Evolutionary conservation across 1,284 basidiomycete species (phyloP), one percentile per base, ranked within the genome.

Genomic region (Ustilago shanxiensis): DNA sequence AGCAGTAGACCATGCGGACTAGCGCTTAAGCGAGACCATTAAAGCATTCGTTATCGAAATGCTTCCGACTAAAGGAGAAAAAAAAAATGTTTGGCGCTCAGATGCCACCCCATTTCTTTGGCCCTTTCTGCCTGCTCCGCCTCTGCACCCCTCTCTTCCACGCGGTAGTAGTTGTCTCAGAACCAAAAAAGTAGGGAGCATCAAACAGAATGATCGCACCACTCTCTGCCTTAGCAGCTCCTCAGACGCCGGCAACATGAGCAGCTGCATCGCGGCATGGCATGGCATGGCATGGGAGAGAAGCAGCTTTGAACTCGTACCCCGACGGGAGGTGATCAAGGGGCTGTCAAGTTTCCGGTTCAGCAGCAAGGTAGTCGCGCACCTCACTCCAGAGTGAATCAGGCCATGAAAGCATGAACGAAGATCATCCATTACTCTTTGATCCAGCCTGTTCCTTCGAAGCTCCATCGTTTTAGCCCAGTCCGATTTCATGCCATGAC

Each of bases 21-120:
- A 47, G n/a, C 28, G 55, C 55, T 47, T 49, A 57, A 57, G 55
- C 54, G 54, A 57, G 55, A 57, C 55, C 26, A 47, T 28, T 45
- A 47, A 47, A 20, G 29, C 28, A 39, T 47, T 56, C 22, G 41
- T 13, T 44, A n/a, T 44, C 26, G 47, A 24, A 49, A 28, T n/a
- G 10, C 22, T 28, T 28, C 2, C 24, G 26, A 49, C 1, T 9
- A 44, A 44, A 20, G 20, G 3, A 20, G 5, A 37, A 10, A 37
- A 37, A 37, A 37, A 37, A 20, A 44, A 20, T 16, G 9, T 20
- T 44, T 20, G 2, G 41, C 28, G 24, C 47, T 49, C 47, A 49
- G 26, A 24, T 20, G 20, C 41, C 47, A 41, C 55, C 55, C 55
- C 24, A 57, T 11, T 57, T 54, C 22, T 39, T 9, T 16, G 20